A percentile compares a stretch with the other conserved stretches of the same genome.
Conservation (phyloP, 495 filamentous ascomycete species). For the Staphylotrichum longicolle region DNA sequence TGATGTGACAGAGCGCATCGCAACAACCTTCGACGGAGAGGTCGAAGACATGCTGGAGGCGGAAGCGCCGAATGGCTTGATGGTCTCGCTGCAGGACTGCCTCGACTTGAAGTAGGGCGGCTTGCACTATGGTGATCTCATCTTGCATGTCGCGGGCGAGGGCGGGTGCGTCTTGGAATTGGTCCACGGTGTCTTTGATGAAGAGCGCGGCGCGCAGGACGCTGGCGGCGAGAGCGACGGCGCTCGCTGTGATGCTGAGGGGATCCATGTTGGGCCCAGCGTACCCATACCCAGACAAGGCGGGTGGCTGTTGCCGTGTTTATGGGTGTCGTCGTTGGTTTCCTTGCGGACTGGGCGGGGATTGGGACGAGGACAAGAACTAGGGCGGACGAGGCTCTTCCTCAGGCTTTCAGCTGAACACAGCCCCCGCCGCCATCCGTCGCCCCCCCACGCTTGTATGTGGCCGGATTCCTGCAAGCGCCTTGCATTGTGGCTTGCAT, state of each 20-base stretch:
- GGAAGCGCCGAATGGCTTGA: background rate
- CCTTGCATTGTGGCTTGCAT: too few species aligned
- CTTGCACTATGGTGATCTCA: background rate
- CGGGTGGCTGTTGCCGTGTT: too few species aligned
- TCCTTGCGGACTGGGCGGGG: too few species aligned
- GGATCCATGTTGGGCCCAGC: background rate
- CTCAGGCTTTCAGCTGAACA: too few species aligned
- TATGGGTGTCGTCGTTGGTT: too few species aligned
- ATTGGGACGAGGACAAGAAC: too few species aligned
- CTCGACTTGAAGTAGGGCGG: background rate
- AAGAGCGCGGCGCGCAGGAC: background rate
- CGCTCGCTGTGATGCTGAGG: background rate
- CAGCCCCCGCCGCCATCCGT: too few species aligned
- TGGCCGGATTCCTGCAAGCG: too few species aligned
- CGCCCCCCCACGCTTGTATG: too few species aligned
- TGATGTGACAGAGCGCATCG: background rate
- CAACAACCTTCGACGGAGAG: background rate
- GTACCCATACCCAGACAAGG: too few species aligned
- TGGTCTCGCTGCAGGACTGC: background rate
- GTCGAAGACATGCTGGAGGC: conserved; percentile 1
- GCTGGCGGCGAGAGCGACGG: background rate
- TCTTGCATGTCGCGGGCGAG: conserved; percentile 3
- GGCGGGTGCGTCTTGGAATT: conserved; percentile 1
- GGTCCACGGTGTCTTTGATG: conserved; percentile 3
- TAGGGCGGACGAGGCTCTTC: too few species aligned